Conservation (phyloP, 176 grass and related monocot genomes). For the Thinopyrum elongatum region DNA sequence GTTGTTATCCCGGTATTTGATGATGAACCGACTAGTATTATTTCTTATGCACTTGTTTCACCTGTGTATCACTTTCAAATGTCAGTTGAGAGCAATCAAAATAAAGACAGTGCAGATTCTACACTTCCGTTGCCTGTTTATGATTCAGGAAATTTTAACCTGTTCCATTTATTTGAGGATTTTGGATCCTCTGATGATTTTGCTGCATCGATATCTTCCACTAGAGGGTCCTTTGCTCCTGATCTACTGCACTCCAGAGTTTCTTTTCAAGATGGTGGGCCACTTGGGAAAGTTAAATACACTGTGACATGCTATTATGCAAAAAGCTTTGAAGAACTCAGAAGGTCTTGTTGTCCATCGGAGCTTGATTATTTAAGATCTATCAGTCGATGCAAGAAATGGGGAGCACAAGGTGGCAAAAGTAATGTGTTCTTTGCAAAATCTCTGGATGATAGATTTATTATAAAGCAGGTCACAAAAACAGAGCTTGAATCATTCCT, state of each 20-base stretch:
- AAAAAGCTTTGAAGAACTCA: conserved; percentile 84
- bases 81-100: conserved; percentile 55
- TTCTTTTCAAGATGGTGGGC: conserved; percentile 73
- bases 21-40: conserved; percentile 94
- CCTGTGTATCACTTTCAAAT: conserved; percentile 65
- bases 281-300: conserved; percentile 82
- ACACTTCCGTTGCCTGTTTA: conserved; percentile 46
- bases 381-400: conserved; percentile 91
- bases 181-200: conserved; percentile 66
- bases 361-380: conserved; percentile 89
- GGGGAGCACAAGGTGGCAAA: conserved; percentile 95
- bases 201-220: conserved; percentile 50
- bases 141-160: conserved; percentile 79
- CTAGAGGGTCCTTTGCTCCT: conserved; percentile 45
- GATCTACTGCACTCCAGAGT: conserved; percentile 66
- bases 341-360: conserved; percentile 88
- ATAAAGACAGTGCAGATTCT: conserved; percentile 55
- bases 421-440: conserved; percentile 99
- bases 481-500: conserved; percentile 99
- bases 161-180: conserved; percentile 76
- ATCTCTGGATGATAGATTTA: conserved; percentile 98
- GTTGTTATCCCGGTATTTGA: conserved; percentile 90
- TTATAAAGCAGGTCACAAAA: conserved; percentile 99
- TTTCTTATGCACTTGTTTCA: conserved; percentile 87
- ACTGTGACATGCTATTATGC: conserved; percentile 85